Evolutionary conservation across 164 flowering plant species (phyloP).

Genomic region (Nelumbo lutea): DNA sequence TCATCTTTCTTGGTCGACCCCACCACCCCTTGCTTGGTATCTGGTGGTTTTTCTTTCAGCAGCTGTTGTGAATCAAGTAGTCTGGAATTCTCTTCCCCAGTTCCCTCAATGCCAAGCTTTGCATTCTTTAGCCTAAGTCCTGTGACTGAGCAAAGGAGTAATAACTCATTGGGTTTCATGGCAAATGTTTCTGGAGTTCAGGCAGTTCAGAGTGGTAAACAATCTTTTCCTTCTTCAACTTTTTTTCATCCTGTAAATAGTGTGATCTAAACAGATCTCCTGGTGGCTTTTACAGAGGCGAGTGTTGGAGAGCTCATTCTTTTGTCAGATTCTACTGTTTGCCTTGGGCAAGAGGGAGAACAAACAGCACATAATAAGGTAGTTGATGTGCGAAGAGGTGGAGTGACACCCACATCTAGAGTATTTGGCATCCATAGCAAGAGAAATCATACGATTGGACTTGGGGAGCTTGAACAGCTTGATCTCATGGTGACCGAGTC

Average conservation of each 20-base stretch:
- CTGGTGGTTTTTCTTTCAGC: slow-evolving; percentile 58
- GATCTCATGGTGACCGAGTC: slow-evolving; percentile 73
- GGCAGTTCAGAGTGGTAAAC: slow-evolving; percentile 40
- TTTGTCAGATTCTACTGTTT: slow-evolving; percentile 22
- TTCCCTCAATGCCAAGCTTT: slow-evolving; percentile 73
- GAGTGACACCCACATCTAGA: slow-evolving; percentile 28
- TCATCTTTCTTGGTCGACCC: slow-evolving; percentile 45
- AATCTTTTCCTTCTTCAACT: background rate
- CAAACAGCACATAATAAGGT: slow-evolving; percentile 19
- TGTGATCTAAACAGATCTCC: slow-evolving; percentile 1
- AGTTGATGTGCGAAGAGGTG: slow-evolving; percentile 32
- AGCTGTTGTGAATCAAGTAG: slow-evolving; percentile 32
- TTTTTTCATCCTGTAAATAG: background rate
- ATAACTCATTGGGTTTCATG: slow-evolving; percentile 16
- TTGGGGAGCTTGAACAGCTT: slow-evolving; percentile 70
- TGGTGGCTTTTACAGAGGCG: slow-evolving; percentile 29
- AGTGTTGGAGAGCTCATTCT: slow-evolving; percentile 30
- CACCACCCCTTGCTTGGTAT: slow-evolving; percentile 27
- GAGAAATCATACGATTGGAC: slow-evolving; percentile 80
- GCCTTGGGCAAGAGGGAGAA: slow-evolving; percentile 11
- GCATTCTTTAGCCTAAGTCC: slow-evolving; percentile 53
- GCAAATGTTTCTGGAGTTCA: slow-evolving; percentile 19
- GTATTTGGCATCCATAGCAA: slow-evolving; percentile 45
- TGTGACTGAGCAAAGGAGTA: slow-evolving; percentile 22
- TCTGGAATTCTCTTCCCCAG: slow-evolving; percentile 41